A percentile compares a stretch with the other conserved stretches of the same genome.
Evolutionary conservation across 1,284 basidiomycete species (phyloP).

Genomic region (Pseudozyma tsukubaensis): DNA sequence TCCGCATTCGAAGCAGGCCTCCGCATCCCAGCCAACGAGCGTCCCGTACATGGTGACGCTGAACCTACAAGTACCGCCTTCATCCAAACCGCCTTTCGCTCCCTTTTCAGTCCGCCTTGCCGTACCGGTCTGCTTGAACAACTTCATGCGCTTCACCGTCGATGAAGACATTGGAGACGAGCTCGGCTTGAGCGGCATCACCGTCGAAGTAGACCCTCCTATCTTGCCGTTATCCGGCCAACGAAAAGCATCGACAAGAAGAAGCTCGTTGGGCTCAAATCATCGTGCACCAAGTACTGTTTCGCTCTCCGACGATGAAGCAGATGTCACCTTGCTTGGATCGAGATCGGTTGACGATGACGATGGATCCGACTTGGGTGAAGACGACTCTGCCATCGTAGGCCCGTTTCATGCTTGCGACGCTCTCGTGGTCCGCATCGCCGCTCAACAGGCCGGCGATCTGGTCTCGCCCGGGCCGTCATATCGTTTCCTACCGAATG

Average conservation of each 20-base stretch:
- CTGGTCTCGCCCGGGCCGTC: neutral
- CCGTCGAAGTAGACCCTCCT: conserved; percentile 43
- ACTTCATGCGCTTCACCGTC: conserved; percentile 38
- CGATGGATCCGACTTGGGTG: conserved; percentile 9
- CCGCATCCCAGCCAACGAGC: neutral
- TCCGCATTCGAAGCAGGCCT: conserved; percentile 13
- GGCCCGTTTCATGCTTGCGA: conserved; percentile 45
- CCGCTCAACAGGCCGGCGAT: conserved; percentile 30
- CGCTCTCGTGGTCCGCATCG: conserved; percentile 32
- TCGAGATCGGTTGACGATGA: conserved; percentile 20
- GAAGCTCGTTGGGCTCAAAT: conserved; percentile 7
- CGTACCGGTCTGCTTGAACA: conserved; percentile 40
- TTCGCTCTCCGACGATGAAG: conserved; percentile 27
- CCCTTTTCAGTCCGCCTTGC: conserved; percentile 31
- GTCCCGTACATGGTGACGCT: conserved; percentile 36
- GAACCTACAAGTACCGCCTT: conserved; percentile 7
- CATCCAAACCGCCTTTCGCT: conserved; percentile 17
- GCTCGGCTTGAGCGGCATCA: conserved; percentile 16
- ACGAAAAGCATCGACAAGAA: conserved; percentile 4
- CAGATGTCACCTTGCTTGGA: conserved; percentile 26
- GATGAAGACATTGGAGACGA: conserved; percentile 34
- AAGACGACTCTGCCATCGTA: conserved; percentile 30
- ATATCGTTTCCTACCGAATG: conserved; percentile 11
- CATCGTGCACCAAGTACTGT: conserved; percentile 14
- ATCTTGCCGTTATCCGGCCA: conserved; percentile 20